A percentile compares a stretch with the other conserved stretches of the same genome.
Conservation (phyloP, 2,329 filamentous ascomycete species). For the Metarhizium brunneum region DNA sequence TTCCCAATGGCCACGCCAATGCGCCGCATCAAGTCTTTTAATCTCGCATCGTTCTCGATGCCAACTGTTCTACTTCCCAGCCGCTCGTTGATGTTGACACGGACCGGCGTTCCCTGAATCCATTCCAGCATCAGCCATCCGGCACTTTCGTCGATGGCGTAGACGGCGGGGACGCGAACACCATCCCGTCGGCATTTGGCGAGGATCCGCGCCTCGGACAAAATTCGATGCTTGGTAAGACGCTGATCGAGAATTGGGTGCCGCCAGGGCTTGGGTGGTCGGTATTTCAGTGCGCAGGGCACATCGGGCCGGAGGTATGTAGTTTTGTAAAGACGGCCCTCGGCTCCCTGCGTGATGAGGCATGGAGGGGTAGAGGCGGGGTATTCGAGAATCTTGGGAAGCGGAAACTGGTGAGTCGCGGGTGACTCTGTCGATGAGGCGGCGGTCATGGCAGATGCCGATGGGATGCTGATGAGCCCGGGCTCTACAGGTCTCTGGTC, state of each 20-base stretch:
- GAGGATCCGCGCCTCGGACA: constrained; percentile 81
- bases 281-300: constrained; percentile 79
- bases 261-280: constrained; percentile 82
- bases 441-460: constrained; percentile 3
- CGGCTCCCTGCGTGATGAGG: constrained; percentile 87
- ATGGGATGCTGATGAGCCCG: neutral
- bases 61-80: constrained; percentile 39
- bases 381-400: constrained; percentile 57
- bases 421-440: neutral
- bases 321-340: constrained; percentile 87
- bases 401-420: constrained; percentile 31
- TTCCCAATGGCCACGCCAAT: constrained; percentile 64
- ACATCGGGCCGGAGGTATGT: constrained; percentile 61
- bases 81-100: constrained; percentile 60
- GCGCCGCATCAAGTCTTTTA: constrained; percentile 56
- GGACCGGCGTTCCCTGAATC: constrained; percentile 65
- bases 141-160: constrained; percentile 53
- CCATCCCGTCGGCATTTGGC: constrained; percentile 70
- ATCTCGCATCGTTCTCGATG: constrained; percentile 34
- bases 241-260: constrained; percentile 83
- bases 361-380: constrained; percentile 48
- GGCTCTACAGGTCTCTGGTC: neutral
- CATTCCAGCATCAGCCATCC: constrained; percentile 82
- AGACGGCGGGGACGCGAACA: constrained; percentile 71
- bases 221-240: constrained; percentile 75